Conservation (phyloP, 2,329 filamentous ascomycete species). For the Colletotrichum sp. region DNA sequence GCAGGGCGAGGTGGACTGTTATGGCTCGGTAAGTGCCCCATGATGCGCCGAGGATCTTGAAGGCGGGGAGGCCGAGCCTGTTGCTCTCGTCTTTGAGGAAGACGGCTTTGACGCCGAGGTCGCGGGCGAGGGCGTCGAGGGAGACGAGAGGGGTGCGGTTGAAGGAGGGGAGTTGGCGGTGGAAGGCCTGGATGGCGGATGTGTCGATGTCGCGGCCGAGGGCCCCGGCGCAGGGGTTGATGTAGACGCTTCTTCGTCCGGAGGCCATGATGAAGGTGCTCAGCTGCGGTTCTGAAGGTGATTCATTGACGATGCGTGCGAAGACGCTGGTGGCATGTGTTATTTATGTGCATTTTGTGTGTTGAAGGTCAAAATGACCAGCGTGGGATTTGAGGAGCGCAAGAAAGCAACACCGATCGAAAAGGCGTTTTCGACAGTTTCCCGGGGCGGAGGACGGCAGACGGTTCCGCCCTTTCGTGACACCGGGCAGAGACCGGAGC, state of each 20-base stretch:
- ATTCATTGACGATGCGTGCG: background rate
- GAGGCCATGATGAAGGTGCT: constrained; percentile 10
- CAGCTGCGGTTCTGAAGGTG: fast-evolving
- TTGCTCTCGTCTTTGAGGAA: constrained; percentile 75
- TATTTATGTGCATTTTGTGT: background rate
- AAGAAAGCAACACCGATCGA: background rate
- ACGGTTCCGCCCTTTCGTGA: background rate
- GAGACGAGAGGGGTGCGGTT: constrained; percentile 55
- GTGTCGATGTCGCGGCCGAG: constrained; percentile 7
- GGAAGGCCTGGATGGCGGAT: constrained; percentile 48
- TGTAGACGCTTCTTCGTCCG: constrained; percentile 25
- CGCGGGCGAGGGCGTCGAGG: constrained; percentile 58
- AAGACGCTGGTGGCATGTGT: background rate
- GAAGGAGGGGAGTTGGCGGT: constrained; percentile 63
- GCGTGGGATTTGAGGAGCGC: background rate
- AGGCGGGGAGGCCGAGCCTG: constrained; percentile 73
- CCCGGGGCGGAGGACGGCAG: background rate
- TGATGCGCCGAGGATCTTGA: constrained; percentile 82
- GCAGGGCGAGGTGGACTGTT: constrained; percentile 45
- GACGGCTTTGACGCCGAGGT: constrained; percentile 62
- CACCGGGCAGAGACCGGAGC: background rate
- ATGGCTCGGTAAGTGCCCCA: constrained; percentile 72
- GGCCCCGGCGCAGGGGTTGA: constrained; percentile 27
- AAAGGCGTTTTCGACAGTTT: background rate
- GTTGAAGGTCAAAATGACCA: fast-evolving